phyloP scores from a whole-genome alignment of 2,329 filamentous ascomycete species.

The Teratosphaeria destructans region DNA sequence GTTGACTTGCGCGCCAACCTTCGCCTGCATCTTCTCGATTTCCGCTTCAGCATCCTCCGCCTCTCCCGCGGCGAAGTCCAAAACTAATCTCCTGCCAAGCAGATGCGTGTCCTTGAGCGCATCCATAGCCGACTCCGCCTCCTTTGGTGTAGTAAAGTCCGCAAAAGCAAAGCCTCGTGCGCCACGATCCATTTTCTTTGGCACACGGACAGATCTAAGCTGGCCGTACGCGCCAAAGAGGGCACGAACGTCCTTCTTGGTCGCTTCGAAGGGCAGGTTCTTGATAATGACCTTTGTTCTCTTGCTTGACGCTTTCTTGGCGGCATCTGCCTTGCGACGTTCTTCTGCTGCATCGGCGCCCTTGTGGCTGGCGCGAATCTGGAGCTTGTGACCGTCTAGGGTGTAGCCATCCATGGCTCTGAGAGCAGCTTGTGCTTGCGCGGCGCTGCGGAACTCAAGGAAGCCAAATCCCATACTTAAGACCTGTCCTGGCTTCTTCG shows the following conservation, averaged over 20 bases:
- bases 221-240: slow-evolving; percentile 86
- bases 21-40: slow-evolving; percentile 93
- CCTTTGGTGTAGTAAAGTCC: slow-evolving; percentile 82
- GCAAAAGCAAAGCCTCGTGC: slow-evolving; percentile 94
- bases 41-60: slow-evolving; percentile 87
- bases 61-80: slow-evolving; percentile 86
- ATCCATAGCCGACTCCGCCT: slow-evolving; percentile 84
- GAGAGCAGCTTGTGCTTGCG: slow-evolving; percentile 67
- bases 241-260: slow-evolving; percentile 80
- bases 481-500: slow-evolving; percentile 78
- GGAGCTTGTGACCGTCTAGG: slow-evolving; percentile 77
- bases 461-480: slow-evolving; percentile 98
- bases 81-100: slow-evolving; percentile 74
- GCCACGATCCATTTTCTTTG: slow-evolving; percentile 84
- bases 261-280: slow-evolving; percentile 92
- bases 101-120: slow-evolving; percentile 88
- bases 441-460: slow-evolving; percentile 71
- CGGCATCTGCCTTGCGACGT: slow-evolving; percentile 67
- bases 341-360: slow-evolving; percentile 81
- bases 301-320: slow-evolving; percentile 66
- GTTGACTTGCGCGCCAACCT: slow-evolving; percentile 81
- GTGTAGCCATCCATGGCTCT: slow-evolving; percentile 79
- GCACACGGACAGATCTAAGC: slow-evolving; percentile 82
- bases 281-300: slow-evolving; percentile 95
- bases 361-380: slow-evolving; percentile 79